Conservation (phyloP, 2,329 filamentous ascomycete genomes). For the Fusarium illudens region DNA sequence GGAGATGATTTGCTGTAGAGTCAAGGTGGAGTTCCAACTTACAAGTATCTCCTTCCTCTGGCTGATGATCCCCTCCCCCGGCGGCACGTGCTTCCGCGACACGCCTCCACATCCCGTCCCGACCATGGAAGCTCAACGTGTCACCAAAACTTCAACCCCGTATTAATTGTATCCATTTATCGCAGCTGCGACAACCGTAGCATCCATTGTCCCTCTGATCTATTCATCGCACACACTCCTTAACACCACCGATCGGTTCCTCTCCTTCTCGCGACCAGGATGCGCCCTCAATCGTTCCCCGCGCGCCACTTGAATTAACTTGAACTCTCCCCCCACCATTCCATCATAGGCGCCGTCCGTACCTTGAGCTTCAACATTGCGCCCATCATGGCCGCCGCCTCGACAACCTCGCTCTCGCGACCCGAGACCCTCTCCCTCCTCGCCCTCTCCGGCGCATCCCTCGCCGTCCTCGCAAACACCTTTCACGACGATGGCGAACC, state of each 20-base stretch:
- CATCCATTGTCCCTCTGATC: neutral
- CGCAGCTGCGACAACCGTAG: neutral
- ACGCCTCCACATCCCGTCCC: conserved; percentile 22
- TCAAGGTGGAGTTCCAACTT: neutral
- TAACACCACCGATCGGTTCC: neutral
- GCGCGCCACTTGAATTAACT: conserved; percentile 4
- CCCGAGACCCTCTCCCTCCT: conserved; percentile 65
- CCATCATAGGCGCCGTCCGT: neutral
- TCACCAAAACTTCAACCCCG: conserved; percentile 29
- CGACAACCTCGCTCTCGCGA: conserved; percentile 55
- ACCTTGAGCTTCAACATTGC: neutral
- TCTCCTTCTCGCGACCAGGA: conserved; percentile 11
- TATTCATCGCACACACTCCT: neutral
- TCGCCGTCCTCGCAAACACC: conserved; percentile 80
- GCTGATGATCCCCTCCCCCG: neutral
- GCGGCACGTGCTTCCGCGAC: conserved; percentile 38
- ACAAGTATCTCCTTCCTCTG: too few species aligned
- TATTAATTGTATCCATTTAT: neutral
- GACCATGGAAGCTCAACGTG: conserved; percentile 26
- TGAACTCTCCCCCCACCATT: neutral
- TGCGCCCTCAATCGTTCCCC: conserved; percentile 17
- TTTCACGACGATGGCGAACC: conserved; percentile 88
- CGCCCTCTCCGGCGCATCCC: conserved; percentile 72
- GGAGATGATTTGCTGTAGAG: neutral
- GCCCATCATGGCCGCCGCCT: conserved; percentile 43